These are phyloP conservation scores for Xylaria grammica DNA, from an alignment of 495 filamentous ascomycete species.

Conservation along the genomic window DNA sequence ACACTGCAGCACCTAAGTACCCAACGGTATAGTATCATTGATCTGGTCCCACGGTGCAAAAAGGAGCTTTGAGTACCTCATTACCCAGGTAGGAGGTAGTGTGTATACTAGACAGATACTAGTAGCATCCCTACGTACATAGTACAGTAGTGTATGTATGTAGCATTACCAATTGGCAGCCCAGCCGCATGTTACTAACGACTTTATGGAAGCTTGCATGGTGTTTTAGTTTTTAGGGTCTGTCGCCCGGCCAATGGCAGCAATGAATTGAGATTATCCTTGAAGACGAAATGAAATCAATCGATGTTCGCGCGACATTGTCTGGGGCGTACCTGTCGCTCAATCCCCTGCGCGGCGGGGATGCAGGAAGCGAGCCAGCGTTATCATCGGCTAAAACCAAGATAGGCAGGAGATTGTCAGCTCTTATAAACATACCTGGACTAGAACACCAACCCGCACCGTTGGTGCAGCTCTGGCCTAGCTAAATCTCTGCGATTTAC, in stretches of 20 bases:
- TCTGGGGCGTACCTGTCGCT: slow-evolving; percentile 15
- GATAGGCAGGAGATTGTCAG: slow-evolving; percentile 19
- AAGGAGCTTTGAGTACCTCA: too few relatives aligned
- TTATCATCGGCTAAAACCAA: slow-evolving; percentile 26
- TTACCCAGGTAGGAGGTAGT: too few relatives aligned
- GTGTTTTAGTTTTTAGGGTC: neutral
- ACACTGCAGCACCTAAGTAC: too few relatives aligned
- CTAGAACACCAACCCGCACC: neutral
- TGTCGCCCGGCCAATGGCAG: slow-evolving; percentile 2
- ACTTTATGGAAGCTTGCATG: slow-evolving; percentile 7
- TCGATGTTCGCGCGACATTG: neutral
- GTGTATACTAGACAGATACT: too few relatives aligned
- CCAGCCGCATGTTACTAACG: slow-evolving; percentile 13
- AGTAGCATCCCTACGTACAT: too few relatives aligned
- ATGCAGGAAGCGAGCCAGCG: slow-evolving; percentile 18
- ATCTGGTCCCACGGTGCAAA: too few relatives aligned
- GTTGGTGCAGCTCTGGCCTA: neutral
- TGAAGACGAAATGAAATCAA: slow-evolving; percentile 12
- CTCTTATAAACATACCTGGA: neutral
- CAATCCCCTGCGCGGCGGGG: slow-evolving; percentile 10
- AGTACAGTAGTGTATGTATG: too few relatives aligned
- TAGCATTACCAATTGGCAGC: slow-evolving; percentile 14
- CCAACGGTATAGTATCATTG: too few relatives aligned
- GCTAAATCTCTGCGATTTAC: neutral
- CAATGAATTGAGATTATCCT: neutral